Evolutionary conservation across 192 early-diverging fungal species (phyloP), one percentile per base, ranked within the genome.

Genomic region (Entomortierella parvispora): DNA sequence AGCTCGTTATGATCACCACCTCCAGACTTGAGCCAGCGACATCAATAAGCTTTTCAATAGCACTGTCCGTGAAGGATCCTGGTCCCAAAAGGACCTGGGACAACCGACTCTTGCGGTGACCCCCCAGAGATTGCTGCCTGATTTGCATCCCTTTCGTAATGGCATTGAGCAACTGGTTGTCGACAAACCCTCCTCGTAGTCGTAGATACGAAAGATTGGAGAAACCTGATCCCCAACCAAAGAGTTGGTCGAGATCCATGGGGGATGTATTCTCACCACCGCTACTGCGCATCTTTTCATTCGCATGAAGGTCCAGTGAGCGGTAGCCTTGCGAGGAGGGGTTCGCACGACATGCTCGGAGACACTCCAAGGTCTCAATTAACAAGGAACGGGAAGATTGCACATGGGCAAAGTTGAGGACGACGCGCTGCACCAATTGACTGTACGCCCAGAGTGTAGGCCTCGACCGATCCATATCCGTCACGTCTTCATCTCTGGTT

Each of bases 81-180:
- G 74, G 74, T 4, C 74, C 74, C 9, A 77, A 34, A 18, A 77
- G 68, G 12, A 77, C 74, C 14, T 77, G 74, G 4, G 65, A 68
- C 5, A 77, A 59, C 3, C 55, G 60, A 22, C 74, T 68, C 18
- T 58, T 22, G 6, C 28, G 33, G 33, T 8, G 11, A 10, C 25
- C 12, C 4, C 6, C 6, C 25, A 43, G 31, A 46, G 62, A 0
- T 50, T 15, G 33, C 22, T 15, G 51, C 7, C 5, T 49, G 20
- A 2, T 20, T 34, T 14, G 37, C 37, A 77, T 26, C 12, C 74
- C 74, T 37, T 58, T 63, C 44, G 62, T 57, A 3, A 77, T 8
- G 3, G 74, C 74, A 5, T 58, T 23, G 17, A 77, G 51, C 9
- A 77, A 46, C 29, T 77, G 74, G 18, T 77, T 77, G 32, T 77